Evolutionary conservation across 495 filamentous ascomycete genomes (phyloP).

Genomic region (Talaromyces ruber): DNA sequence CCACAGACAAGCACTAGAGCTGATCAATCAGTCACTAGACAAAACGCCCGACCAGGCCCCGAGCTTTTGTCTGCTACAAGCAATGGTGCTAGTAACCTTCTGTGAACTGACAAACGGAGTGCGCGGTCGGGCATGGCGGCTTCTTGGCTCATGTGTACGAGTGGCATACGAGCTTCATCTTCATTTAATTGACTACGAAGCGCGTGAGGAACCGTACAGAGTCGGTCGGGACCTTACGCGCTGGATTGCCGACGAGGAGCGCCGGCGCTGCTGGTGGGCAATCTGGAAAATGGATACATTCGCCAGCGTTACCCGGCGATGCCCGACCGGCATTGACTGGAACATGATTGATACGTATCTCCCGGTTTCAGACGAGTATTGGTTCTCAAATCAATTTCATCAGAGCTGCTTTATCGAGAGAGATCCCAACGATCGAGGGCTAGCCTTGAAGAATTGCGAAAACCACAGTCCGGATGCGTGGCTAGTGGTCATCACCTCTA

Average conservation of each 20-base stretch:
- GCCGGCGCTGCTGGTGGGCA: conserved; percentile 25
- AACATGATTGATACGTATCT: conserved; percentile 1
- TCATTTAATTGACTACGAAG: not conserved
- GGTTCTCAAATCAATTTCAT: conserved; percentile 15
- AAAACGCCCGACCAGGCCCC: too few relatives aligned
- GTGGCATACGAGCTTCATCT: conserved; percentile 10
- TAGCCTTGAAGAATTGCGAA: too few relatives aligned
- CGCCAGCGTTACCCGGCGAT: conserved; percentile 21
- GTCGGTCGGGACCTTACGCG: too few relatives aligned
- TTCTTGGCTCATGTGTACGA: not conserved
- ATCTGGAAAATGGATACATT: conserved; percentile 33
- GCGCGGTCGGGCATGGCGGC: not conserved
- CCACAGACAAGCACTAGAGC: too few relatives aligned
- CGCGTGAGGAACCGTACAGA: too few relatives aligned
- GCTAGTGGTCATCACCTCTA: too few relatives aligned
- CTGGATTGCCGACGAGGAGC: too few relatives aligned
- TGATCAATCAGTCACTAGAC: too few relatives aligned
- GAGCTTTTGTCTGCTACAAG: too few relatives aligned
- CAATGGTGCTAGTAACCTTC: too few relatives aligned
- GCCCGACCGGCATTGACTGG: conserved; percentile 24
- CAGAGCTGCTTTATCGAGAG: conserved; percentile 18
- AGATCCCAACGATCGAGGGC: too few relatives aligned
- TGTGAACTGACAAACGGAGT: not conserved
- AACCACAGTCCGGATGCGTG: too few relatives aligned
- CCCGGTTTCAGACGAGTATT: conserved; percentile 15